Conservation (phyloP, 108 stramenopile species). For the Cyclotella cryptica region DNA sequence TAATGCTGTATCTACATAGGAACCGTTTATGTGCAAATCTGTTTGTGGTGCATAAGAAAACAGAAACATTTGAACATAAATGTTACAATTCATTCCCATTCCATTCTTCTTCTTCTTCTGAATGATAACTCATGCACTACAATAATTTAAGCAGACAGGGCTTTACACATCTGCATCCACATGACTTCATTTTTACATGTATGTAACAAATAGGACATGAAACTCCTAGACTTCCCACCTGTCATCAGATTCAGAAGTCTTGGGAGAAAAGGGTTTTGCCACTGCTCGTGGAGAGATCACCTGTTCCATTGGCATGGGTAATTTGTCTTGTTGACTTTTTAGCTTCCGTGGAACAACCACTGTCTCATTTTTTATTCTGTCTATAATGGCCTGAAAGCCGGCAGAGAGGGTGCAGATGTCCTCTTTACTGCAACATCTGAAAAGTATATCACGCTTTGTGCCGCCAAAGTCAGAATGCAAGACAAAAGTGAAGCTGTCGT, state of each 20-base stretch:
- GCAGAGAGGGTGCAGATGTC: constrained; percentile 43
- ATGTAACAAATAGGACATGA: constrained; percentile 2
- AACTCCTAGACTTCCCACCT: constrained; percentile 14
- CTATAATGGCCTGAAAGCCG: constrained; percentile 53
- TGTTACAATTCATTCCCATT: too few species aligned
- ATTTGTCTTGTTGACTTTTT: constrained; percentile 13
- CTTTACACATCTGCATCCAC: too few species aligned
- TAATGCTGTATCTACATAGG: too few species aligned
- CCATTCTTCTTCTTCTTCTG: too few species aligned
- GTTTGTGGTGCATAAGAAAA: too few species aligned
- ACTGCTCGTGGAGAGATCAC: constrained; percentile 10
- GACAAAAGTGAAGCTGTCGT: constrained; percentile 53
- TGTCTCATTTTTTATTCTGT: constrained; percentile 39
- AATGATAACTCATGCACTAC: too few species aligned
- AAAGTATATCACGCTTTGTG: constrained; percentile 44
- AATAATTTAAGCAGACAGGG: too few species aligned
- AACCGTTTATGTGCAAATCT: too few species aligned
- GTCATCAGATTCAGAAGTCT: constrained; percentile 8
- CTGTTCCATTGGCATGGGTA: constrained; percentile 9
- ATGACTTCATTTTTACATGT: background rate
- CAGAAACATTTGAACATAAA: too few species aligned
- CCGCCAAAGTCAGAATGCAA: constrained; percentile 34
- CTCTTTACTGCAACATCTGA: constrained; percentile 45
- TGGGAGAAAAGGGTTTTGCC: constrained; percentile 32
- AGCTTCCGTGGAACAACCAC: constrained; percentile 15